Evolutionary conservation across 1,284 basidiomycete genomes (phyloP).

Genomic region (Leccinum griseonigrum): DNA sequence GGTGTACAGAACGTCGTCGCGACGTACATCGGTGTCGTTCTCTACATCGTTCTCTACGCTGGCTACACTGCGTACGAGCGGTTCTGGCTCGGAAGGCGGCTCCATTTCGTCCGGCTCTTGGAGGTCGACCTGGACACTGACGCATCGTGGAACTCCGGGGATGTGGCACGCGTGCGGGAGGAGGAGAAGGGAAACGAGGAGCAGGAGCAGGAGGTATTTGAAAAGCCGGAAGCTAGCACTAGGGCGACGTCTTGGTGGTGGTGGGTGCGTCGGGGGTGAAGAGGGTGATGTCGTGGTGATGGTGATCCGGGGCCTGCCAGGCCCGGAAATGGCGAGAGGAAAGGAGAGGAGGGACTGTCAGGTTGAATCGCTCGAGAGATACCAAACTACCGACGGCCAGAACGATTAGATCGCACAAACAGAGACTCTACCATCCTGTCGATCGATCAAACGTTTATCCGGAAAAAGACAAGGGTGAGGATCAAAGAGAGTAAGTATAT

Average conservation of each 20-base stretch:
- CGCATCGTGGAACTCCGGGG: conserved; percentile 46
- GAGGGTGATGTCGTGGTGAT: conserved; percentile 1
- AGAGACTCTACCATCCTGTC: not conserved
- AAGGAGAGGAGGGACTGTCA: not conserved
- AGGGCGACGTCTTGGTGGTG: conserved; percentile 10
- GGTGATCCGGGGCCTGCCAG: not conserved
- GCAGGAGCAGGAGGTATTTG: conserved; percentile 13
- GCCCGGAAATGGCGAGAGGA: not conserved
- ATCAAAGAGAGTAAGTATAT: not conserved
- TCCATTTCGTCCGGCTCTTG: conserved; percentile 34
- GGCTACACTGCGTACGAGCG: conserved; percentile 37
- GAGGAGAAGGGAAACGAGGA: conserved; percentile 19
- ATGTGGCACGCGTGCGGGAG: conserved; percentile 35
- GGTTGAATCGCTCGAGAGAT: not conserved
- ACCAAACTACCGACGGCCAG: not conserved
- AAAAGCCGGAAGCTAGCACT: not conserved
- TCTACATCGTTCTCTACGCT: conserved; percentile 36
- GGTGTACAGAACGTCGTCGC: conserved; percentile 39
- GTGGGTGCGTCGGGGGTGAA: not conserved
- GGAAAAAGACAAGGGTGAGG: not conserved
- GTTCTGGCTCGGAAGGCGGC: conserved; percentile 18
- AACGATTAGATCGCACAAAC: not conserved
- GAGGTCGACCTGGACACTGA: conserved; percentile 47
- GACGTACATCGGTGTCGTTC: conserved; percentile 39
- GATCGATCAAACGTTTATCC: not conserved